Evolutionary conservation across 305 asterid genomes (phyloP).

Genomic region (Stenogyne calaminthoides): DNA sequence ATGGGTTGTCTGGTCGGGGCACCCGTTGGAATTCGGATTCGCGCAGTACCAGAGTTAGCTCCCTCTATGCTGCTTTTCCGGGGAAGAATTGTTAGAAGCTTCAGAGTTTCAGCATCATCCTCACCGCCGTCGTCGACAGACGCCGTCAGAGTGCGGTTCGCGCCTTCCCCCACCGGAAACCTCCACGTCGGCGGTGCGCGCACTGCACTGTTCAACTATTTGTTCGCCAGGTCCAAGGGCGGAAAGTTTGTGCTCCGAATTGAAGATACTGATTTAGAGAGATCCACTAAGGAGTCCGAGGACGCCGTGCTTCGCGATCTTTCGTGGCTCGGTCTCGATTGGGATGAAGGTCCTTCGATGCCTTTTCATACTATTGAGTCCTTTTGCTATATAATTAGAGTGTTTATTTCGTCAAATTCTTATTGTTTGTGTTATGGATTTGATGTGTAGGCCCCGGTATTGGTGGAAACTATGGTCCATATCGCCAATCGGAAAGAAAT

Average conservation of each 20-base stretch:
- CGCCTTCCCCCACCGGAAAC: conserved; percentile 97
- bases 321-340: conserved; percentile 89
- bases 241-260: conserved; percentile 87
- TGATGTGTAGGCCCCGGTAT: conserved; percentile 70
- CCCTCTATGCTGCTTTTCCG: conserved; percentile 39
- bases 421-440: conserved; percentile 3
- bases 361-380: not conserved
- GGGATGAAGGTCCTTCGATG: conserved; percentile 79
- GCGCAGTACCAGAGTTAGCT: conserved; percentile 40
- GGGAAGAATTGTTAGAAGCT: conserved; percentile 41
- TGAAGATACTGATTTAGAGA: conserved; percentile 90
- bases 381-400: not conserved
- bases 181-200: conserved; percentile 99
- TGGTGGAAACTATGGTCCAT: conserved; percentile 88
- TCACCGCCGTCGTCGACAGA: conserved; percentile 24
- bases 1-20: conserved; percentile 52
- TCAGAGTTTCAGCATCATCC: conserved; percentile 54
- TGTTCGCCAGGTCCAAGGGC: conserved; percentile 88
- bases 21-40: conserved; percentile 51
- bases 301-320: conserved; percentile 91
- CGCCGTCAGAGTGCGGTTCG: conserved; percentile 83
- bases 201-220: conserved; percentile 91
- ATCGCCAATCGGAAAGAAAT: conserved; percentile 93
- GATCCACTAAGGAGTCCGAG: conserved; percentile 93
- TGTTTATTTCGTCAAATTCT: not conserved